Evolutionary conservation across 345 rosid species (phyloP), one percentile per base, ranked within the genome.

Genomic region (Alliaria petiolata): DNA sequence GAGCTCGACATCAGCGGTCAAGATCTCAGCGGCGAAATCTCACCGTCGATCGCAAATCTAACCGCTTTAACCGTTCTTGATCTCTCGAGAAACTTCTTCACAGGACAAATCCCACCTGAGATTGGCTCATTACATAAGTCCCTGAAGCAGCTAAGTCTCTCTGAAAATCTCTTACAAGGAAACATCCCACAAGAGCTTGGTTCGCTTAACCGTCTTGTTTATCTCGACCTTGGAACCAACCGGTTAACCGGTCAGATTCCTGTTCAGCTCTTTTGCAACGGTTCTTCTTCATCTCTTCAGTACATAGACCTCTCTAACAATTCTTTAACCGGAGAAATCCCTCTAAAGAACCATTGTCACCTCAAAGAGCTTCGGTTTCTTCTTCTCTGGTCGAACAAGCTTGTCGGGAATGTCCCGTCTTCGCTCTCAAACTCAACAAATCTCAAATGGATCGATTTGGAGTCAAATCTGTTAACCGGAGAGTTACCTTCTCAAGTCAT

Each of bases 241-340:
- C 59, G 40, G 45, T 89, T 93, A 6, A 78, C 31, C 0, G 97
- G 90, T 16, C 63, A 78, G 26, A 80, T 93, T 49, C 95, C 97
- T 5, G 62, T 26, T 1, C 61, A 76, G 57, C 78, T 93, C 65
- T 86, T 93, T 55, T 85, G 97, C 82, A 86, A 86, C 39, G 82
- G 81, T 3, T 76, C 90, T 19, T 61, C 89, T 3, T 75, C 82
- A 40, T 82, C 86, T 59, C 65, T 91, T 11, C 77, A 87, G 34
- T 89, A 91, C 35, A 50, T 87, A 16, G 98, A 93, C 66, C 81
- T 93, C 20, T 91, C 98, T 13, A 89, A 93, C 81, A 93, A 93
- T 57, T 78, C 92, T 49, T 59, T 93, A 42, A 78, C 75, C 3
- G 97, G 96, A 2, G 63, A 75, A 69, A 85, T 91, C 28, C 96